Conservation (phyloP, 2,329 filamentous ascomycete genomes). For the Rhynchosporium secalis region DNA sequence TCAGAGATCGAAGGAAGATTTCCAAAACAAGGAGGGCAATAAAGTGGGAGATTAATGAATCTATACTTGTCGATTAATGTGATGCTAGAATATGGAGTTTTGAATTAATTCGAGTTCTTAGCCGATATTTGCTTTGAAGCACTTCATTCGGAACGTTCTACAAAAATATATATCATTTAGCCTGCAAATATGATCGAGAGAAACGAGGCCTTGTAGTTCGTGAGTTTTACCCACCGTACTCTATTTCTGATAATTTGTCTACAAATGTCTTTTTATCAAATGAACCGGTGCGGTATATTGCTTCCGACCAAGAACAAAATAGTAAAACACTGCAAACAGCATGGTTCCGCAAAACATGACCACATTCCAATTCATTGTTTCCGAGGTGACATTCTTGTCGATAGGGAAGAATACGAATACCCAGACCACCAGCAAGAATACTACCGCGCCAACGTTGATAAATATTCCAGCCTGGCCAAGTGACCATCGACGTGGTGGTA, state of each 20-base stretch:
- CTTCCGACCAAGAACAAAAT: conserved; percentile 38
- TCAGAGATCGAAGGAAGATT: background rate
- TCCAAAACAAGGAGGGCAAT: background rate
- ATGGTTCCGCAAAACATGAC: conserved; percentile 26
- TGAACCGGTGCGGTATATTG: conserved; percentile 34
- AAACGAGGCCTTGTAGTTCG: too few species aligned
- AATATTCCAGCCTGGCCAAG: conserved; percentile 45
- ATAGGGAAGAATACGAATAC: conserved; percentile 52
- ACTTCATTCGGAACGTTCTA: too few species aligned
- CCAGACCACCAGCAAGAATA: conserved; percentile 47
- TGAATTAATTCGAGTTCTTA: too few species aligned
- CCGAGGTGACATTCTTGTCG: conserved; percentile 39
- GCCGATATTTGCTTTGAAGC: too few species aligned
- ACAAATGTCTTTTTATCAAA: conserved; percentile 18
- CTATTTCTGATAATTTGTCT: too few species aligned
- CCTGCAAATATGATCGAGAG: too few species aligned
- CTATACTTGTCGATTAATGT: too few species aligned
- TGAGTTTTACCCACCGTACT: too few species aligned
- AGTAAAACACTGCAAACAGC: conserved; percentile 31
- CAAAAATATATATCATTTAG: too few species aligned
- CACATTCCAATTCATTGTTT: conserved; percentile 48
- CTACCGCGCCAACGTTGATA: conserved; percentile 45
- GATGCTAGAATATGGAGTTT: too few species aligned
- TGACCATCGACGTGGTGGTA: conserved; percentile 40
- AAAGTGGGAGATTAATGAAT: too few species aligned